phyloP scores from a whole-genome alignment of 805 yeast species.

The Suhomyces pyralidae region DNA sequence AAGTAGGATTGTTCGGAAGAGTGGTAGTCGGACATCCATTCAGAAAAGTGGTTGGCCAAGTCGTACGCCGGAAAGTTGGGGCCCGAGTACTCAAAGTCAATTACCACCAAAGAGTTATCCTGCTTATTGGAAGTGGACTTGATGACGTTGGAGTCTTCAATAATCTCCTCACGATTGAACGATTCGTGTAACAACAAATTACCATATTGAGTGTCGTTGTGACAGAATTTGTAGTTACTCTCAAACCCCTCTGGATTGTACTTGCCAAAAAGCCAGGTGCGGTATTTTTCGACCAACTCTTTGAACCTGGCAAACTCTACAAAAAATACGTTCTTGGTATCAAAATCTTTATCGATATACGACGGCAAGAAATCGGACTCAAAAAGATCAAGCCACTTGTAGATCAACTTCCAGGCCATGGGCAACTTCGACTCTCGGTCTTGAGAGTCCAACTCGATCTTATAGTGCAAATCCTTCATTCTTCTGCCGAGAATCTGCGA shows the following conservation, averaged over 20 bases:
- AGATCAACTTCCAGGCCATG: conserved; percentile 62
- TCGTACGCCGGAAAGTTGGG: conserved; percentile 87
- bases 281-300: conserved; percentile 48
- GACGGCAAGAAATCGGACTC: conserved; percentile 42
- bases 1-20: conserved; percentile 51
- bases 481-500: conserved; percentile 88
- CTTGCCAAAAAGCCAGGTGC: conserved; percentile 55
- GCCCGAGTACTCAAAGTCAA: conserved; percentile 95
- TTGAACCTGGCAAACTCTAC: conserved; percentile 51
- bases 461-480: conserved; percentile 90
- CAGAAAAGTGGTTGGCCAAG: conserved; percentile 88
- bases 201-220: conserved; percentile 96
- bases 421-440: conserved; percentile 62
- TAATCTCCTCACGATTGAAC: conserved; percentile 49
- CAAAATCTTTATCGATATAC: conserved; percentile 28
- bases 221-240: conserved; percentile 72
- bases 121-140: conserved; percentile 29
- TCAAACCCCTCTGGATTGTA: conserved; percentile 45
- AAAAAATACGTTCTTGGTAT: conserved; percentile 38
- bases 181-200: conserved; percentile 66
- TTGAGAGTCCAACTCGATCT: conserved; percentile 58
- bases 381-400: conserved; percentile 61
- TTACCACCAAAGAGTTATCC: conserved; percentile 70
- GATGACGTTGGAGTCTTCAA: conserved; percentile 16
- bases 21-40: conserved; percentile 96